Conservation (phyloP, 2,329 filamentous ascomycete species). For the Drechslera avenae region DNA sequence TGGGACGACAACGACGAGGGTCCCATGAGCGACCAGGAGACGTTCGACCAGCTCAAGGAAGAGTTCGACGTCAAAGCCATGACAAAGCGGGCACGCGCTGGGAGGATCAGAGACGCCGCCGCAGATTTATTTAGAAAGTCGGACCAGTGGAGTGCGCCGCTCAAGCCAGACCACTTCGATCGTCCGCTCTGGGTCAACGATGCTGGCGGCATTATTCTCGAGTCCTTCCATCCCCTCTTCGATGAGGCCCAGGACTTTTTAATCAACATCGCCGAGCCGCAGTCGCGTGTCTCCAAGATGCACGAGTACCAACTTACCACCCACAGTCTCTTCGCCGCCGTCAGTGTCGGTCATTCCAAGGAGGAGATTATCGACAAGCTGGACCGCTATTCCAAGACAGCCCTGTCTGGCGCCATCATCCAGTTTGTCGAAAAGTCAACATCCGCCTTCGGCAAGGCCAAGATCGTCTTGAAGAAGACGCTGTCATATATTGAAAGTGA, state of each 20-base stretch:
- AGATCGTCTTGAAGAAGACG: conserved; percentile 91
- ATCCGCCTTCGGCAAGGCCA: conserved; percentile 91
- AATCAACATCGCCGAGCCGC: conserved; percentile 91
- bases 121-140: conserved; percentile 63
- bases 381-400: conserved; percentile 86
- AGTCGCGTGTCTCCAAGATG: conserved; percentile 85
- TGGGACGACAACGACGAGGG: conserved; percentile 59
- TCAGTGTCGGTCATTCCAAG: conserved; percentile 89
- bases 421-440: conserved; percentile 83
- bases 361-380: conserved; percentile 89
- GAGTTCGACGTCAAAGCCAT: conserved; percentile 45
- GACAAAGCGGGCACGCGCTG: conserved; percentile 36
- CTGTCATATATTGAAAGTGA: conserved; percentile 93
- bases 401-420: conserved; percentile 78
- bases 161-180: conserved; percentile 88
- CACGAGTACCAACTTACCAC: conserved; percentile 93
- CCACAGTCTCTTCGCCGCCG: conserved; percentile 92
- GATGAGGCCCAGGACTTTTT: conserved; percentile 90
- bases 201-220: conserved; percentile 82
- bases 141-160: conserved; percentile 80
- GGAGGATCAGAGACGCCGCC: conserved; percentile 54
- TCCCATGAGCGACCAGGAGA: conserved; percentile 54
- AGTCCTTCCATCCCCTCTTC: conserved; percentile 90
- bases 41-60: conserved; percentile 53
- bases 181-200: conserved; percentile 95